phyloP scores from a whole-genome alignment of 106 monocot genomes.

The Dioscorea zingiberensis region DNA sequence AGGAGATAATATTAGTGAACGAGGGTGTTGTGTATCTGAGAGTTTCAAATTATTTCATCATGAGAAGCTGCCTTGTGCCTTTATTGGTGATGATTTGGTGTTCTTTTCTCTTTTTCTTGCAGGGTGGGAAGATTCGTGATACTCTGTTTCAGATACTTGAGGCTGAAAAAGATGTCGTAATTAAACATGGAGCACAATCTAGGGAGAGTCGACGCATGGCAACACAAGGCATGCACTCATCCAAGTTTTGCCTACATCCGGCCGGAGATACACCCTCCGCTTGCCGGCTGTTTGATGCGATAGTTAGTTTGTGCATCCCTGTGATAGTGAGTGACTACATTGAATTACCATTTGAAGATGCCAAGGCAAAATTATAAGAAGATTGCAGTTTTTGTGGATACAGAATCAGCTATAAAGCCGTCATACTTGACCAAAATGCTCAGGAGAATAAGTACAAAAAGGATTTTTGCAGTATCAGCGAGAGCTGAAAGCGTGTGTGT shows the following conservation, averaged over 20 bases:
- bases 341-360: conserved; percentile 88
- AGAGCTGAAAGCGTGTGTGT: conserved; percentile 62
- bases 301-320: conserved; percentile 83
- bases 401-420: conserved; percentile 47
- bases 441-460: conserved; percentile 31
- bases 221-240: conserved; percentile 76
- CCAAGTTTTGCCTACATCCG: conserved; percentile 87
- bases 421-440: conserved; percentile 44
- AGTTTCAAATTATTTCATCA: too few species aligned
- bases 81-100: too few species aligned
- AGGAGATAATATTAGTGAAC: too few species aligned
- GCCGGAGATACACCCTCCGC: conserved; percentile 95
- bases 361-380: conserved; percentile 73
- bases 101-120: not conserved
- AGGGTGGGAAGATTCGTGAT: conserved; percentile 92
- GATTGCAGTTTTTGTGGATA: conserved; percentile 72
- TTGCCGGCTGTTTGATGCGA: conserved; percentile 84
- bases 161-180: conserved; percentile 53
- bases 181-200: conserved; percentile 89
- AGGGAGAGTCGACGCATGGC: conserved; percentile 80
- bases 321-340: conserved; percentile 84
- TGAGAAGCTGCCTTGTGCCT: too few species aligned
- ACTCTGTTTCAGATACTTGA: conserved; percentile 76
- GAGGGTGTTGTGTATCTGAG: too few species aligned
- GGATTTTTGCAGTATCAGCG: conserved; percentile 68